A percentile compares a stretch with the other conserved stretches of the same genome.
Conservation (phyloP, 2,329 filamentous ascomycete species). For the Dactylonectria macrodidyma region DNA sequence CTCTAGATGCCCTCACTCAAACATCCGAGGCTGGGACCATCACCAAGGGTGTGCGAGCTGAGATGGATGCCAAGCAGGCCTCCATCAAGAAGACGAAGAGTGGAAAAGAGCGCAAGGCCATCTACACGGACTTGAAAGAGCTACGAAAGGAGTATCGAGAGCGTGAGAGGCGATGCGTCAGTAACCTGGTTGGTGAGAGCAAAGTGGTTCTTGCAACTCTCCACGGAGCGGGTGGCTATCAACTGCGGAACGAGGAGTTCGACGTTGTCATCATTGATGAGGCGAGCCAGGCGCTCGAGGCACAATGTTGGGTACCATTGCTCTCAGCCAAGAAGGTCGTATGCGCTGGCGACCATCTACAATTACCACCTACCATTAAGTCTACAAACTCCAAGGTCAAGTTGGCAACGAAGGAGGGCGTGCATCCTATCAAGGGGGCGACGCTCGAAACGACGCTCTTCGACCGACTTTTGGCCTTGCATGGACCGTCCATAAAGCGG, state of each 20-base stretch:
- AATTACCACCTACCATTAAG: conserved; percentile 95
- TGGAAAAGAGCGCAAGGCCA: conserved; percentile 82
- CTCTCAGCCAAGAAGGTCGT: conserved; percentile 87
- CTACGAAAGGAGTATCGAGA: conserved; percentile 90
- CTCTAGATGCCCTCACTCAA: conserved; percentile 90
- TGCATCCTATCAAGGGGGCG: conserved; percentile 64
- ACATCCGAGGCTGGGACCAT: conserved; percentile 92
- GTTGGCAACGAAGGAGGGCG: conserved; percentile 54
- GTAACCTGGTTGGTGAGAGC: conserved; percentile 80
- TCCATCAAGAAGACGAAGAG: conserved; percentile 89
- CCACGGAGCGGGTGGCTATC: conserved; percentile 90
- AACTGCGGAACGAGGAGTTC: conserved; percentile 84
- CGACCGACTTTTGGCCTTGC: conserved; percentile 85
- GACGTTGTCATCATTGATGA: conserved; percentile 98
- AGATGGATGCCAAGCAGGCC: conserved; percentile 94
- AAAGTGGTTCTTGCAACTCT: conserved; percentile 93
- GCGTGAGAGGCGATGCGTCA: conserved; percentile 86
- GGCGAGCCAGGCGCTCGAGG: conserved; percentile 94
- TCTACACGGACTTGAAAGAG: conserved; percentile 89
- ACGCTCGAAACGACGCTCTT: conserved; percentile 93
- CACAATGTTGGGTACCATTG: conserved; percentile 96
- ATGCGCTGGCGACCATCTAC: conserved; percentile 93
- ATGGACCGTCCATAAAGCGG: conserved; percentile 87
- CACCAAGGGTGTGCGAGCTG: conserved; percentile 88
- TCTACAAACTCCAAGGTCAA: conserved; percentile 72